Base-by-base conservation (phyloP, 1,284 basidiomycete genomes). In the Malassezia obtusa region DNA sequence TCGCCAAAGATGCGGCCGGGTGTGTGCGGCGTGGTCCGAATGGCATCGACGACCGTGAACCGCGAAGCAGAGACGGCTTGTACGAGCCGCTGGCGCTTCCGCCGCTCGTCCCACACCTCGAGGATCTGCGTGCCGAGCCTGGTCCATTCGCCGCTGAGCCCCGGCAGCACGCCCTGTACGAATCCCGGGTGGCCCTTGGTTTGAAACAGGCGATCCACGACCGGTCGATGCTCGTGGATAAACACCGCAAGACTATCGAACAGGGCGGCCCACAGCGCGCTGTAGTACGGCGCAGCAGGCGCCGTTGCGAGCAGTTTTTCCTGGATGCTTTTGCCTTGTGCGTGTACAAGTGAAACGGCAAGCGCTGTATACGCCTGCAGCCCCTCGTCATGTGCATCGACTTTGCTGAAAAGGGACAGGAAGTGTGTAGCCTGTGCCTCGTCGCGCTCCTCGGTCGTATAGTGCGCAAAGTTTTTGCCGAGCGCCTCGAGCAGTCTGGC, bases 181-280 rank as follows among this genome's bases (percentile, higher is more conserved):
- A 75, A 74, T 19, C 65, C 52, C 3, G 67, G 59, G 1, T 40
- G 36, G 1, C 66, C 94, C 11, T 48, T 32, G 3, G 19, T 24
- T 1, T 8, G 15, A 67, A 98, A 98, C 75, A 98, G 94, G 75
- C 92, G 92, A 73, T 96, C 91, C 0, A 99, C 92, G 1, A 98
- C 83, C 1, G 90, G 87, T 67, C 94, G 90, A 73, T 99, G 94
- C 70, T 95, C 90, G 67, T 92, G 90, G 36, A 98, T 84, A 58
- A 99, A 89, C 77, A 88, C 83, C 1, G 92, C 94, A 38, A 98
- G 85, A 50, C 86, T 86, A 76, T 99, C 94, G 62, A 96, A 91
- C 0, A 99, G 79, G 1, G 85, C 84, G 0, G 90, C 95, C 22
- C 70, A 61, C 8, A 71, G 52, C 35, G 51, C 26, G 2, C 67